Evolutionary conservation across 2,329 filamentous ascomycete species (phyloP).

Genomic region (Colletotrichum incanum): DNA sequence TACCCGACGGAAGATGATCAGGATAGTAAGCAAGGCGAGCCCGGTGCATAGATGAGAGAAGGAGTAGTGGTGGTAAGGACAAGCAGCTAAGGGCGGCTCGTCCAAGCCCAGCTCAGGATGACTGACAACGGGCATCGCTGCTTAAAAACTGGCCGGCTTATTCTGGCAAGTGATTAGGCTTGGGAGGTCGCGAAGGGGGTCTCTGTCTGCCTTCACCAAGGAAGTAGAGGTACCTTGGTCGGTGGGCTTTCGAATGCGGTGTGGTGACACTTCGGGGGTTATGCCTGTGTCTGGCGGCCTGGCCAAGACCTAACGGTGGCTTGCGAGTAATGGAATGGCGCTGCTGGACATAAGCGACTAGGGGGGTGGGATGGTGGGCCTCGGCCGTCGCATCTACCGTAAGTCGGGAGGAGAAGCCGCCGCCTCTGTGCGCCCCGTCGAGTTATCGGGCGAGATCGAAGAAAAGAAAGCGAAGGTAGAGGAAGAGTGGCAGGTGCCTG

Average conservation of each 20-base stretch:
- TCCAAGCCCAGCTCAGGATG: constrained; percentile 48
- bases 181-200: constrained; percentile 32
- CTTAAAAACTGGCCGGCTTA: constrained; percentile 49
- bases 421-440: constrained; percentile 11
- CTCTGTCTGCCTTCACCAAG: constrained; percentile 26
- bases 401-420: constrained; percentile 33
- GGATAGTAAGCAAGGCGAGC: constrained; percentile 53
- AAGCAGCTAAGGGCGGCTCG: constrained; percentile 43
- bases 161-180: constrained; percentile 50
- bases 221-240: constrained; percentile 39
- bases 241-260: constrained; percentile 32
- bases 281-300: constrained; percentile 41
- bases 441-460: background rate
- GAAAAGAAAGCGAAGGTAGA: constrained; percentile 12
- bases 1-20: constrained; percentile 49
- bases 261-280: constrained; percentile 43
- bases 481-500: background rate
- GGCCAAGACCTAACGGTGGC: constrained; percentile 40
- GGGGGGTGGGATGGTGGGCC: constrained; percentile 42
- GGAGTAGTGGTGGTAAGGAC: constrained; percentile 28
- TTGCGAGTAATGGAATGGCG: constrained; percentile 44
- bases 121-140: constrained; percentile 58
- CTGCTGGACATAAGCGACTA: constrained; percentile 43
- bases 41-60: constrained; percentile 49
- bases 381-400: constrained; percentile 38